phyloP scores from a whole-genome alignment of 345 rosid genomes.

The Brassica juncea region DNA sequence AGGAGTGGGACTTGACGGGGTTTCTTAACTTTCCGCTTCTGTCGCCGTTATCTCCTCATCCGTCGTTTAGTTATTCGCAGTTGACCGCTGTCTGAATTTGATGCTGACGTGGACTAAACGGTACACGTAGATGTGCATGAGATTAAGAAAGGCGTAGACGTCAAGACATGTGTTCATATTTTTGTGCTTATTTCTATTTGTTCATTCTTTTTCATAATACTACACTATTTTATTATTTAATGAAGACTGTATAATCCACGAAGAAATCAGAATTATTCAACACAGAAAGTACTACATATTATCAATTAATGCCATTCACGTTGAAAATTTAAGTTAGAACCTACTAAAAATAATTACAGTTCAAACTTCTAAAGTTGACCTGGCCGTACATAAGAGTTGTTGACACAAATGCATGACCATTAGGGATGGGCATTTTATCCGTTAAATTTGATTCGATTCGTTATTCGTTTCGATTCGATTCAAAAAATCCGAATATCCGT shows the following conservation, averaged over 20 bases:
- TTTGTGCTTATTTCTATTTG: not conserved
- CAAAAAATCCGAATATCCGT: too few relatives aligned
- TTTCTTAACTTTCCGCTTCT: constrained; percentile 49
- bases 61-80: constrained; percentile 29
- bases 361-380: constrained; percentile 22
- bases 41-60: constrained; percentile 65
- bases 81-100: constrained; percentile 37
- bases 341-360: not conserved
- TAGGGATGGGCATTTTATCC: too few relatives aligned
- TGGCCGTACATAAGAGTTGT: not conserved
- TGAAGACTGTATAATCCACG: not conserved
- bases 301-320: not conserved
- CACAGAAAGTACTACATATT: not conserved
- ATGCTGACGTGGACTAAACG: constrained; percentile 30
- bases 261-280: constrained; percentile 7
- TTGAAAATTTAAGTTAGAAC: not conserved
- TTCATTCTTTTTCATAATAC: constrained; percentile 1
- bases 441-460: too few relatives aligned
- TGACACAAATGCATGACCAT: constrained; percentile 5
- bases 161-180: constrained; percentile 6
- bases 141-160: not conserved
- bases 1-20: constrained; percentile 49
- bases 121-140: constrained; percentile 26
- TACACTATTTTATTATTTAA: not conserved
- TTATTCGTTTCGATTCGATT: too few relatives aligned